phyloP scores from a whole-genome alignment of 2,329 filamentous ascomycete genomes.

The Calcarisporium arbuscula region DNA sequence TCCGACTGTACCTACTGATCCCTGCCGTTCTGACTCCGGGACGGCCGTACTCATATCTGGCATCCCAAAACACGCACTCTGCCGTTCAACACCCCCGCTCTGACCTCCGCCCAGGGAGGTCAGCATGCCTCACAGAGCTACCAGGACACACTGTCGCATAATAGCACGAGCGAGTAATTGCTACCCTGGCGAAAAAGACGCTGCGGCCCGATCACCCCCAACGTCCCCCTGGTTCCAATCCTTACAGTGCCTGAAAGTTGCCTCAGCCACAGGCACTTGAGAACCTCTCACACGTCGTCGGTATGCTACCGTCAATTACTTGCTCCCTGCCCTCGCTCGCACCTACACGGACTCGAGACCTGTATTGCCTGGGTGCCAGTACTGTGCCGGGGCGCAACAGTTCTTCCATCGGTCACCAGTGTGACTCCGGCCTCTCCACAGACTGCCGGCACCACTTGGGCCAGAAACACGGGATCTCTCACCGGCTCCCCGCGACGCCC shows the following conservation, averaged over 20 bases:
- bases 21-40: constrained; percentile 19
- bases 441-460: no score
- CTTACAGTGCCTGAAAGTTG: constrained; percentile 46
- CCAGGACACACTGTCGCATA: constrained; percentile 33
- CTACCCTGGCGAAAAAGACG: constrained; percentile 31
- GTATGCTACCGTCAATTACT: no score
- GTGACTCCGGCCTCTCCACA: constrained; percentile 45
- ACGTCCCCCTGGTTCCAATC: constrained; percentile 39
- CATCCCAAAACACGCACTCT: no score
- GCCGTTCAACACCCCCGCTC: constrained; percentile 27
- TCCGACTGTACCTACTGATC: constrained; percentile 42
- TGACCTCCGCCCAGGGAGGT: constrained; percentile 24
- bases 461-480: no score
- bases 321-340: constrained; percentile 41
- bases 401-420: constrained; percentile 44
- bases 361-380: constrained; percentile 34
- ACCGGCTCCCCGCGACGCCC: no score
- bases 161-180: constrained; percentile 37
- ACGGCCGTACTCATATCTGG: no score
- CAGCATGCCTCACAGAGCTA: no score
- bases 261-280: constrained; percentile 31
- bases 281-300: constrained; percentile 41
- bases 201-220: constrained; percentile 18
- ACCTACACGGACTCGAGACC: constrained; percentile 35
- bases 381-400: constrained; percentile 37